Percentiles rank a stretch among this genome's conserved stretches.
These are phyloP conservation scores for Fusarium drepaniforme DNA, from an alignment of 2,329 filamentous ascomycete species.

Conservation along the genomic window DNA sequence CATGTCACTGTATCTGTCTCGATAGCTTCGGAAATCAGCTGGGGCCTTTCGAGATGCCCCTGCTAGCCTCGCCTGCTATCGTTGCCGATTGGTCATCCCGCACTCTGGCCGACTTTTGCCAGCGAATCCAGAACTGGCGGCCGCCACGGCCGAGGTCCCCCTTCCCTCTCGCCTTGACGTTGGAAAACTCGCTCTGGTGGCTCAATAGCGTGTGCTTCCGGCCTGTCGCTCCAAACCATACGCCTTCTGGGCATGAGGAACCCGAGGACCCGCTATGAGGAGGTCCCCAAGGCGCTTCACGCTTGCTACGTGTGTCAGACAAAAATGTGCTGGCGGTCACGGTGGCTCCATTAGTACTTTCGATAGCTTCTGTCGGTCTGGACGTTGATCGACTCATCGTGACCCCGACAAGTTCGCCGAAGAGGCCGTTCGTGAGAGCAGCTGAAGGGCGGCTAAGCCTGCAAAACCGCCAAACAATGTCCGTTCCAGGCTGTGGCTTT, in stretches of 20 bases:
- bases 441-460: not conserved
- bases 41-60: not conserved
- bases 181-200: not conserved
- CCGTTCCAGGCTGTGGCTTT: not conserved
- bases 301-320: not conserved
- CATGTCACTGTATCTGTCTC: not conserved
- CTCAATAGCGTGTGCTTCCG: not conserved
- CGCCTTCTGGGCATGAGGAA: not conserved
- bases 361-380: not conserved
- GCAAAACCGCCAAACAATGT: not conserved
- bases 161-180: not conserved
- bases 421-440: not conserved
- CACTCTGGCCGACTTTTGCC: not conserved
- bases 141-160: not conserved
- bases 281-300: not conserved
- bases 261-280: not conserved
- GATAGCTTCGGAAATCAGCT: not conserved
- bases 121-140: not conserved
- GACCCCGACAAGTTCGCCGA: not conserved
- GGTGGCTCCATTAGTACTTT: not conserved
- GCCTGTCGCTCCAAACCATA: conserved; percentile 3
- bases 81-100: conserved; percentile 2
- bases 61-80: not conserved
- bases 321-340: not conserved
- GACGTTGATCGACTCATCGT: not conserved